Base-by-base conservation (phyloP, 306 rosid species). In the Benincasa hispida region DNA sequence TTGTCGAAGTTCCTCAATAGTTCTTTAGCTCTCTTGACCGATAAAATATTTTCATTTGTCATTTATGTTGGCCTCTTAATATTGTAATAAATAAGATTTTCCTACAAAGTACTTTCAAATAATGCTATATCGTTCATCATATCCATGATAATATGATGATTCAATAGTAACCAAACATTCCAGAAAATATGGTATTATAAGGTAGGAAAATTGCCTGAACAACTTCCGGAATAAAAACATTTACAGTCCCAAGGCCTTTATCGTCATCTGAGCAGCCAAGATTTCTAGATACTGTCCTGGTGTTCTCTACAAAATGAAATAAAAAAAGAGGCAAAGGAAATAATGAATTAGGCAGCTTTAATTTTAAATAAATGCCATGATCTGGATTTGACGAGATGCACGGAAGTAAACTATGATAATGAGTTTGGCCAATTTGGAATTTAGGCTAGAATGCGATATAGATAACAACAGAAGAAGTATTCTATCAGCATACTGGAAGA, bases 211-310 rank as follows among this genome's bases (percentile, higher is more conserved):
- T 81, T 89, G 91, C 99, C 99, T 95, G 97, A 89, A 90, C 79
- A 86, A 95, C 90, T 78, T 90, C 92, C 30, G 99, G 99, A 77
- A 95, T 95, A 79, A 89, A 86, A 74, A 95, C 99, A 81, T 95
- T 88, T 79, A 92, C 98, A 80, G 24, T 84, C 72, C 87, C 80
- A 53, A 86, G 82, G 72, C 37, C 83, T 65, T 48, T 21, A 83
- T 75, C 77, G 41, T 79, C 87, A 35, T 84, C 88, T 78, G 50
- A 30, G 88, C 99, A 90, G 82, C 97, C 91, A 81, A 95, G 97
- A 86, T 95, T 95, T 86, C 83, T 90, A 51, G 97, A 87, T 78
- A 95, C 98, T 6, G 88, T 85, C 84, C 92, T 84, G 35, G 99
- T 95, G 83, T 92, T 95, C 84, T 92, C 99, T 95, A 82, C 84